phyloP scores from a whole-genome alignment of 1,284 basidiomycete genomes.

The Rugosomyces carneus region DNA sequence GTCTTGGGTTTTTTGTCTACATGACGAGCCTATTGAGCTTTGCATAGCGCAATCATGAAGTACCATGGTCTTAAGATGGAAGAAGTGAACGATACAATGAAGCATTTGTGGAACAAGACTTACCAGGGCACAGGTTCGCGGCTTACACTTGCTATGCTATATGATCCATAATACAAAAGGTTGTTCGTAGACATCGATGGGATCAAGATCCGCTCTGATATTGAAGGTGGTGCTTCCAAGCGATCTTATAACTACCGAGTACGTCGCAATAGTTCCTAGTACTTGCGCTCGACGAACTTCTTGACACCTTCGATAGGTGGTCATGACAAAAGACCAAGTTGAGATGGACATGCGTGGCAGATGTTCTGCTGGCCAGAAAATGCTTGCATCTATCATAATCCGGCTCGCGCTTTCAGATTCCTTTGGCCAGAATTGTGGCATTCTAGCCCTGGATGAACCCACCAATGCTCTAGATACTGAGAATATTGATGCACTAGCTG shows the following conservation, averaged over 20 bases:
- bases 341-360: conserved; percentile 99
- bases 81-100: conserved; percentile 97
- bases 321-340: conserved; percentile 98
- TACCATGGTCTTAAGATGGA: conserved; percentile 99
- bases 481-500: conserved; percentile 93
- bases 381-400: conserved; percentile 98
- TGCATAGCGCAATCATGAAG: conserved; percentile 87
- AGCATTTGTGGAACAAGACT: conserved; percentile 96
- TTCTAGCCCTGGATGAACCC: conserved; percentile 95
- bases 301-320: conserved; percentile 55
- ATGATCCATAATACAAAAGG: conserved; percentile 12
- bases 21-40: conserved; percentile 12
- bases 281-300: conserved; percentile 13
- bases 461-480: conserved; percentile 97
- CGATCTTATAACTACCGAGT: conserved; percentile 99
- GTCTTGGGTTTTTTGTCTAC: conserved; percentile 19
- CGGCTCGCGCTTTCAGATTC: conserved; percentile 96
- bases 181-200: conserved; percentile 83
- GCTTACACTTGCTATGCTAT: neutral
- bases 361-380: conserved; percentile 98
- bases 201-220: conserved; percentile 92
- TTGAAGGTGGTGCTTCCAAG: conserved; percentile 80
- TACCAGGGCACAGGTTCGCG: conserved; percentile 92
- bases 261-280: conserved; percentile 24
- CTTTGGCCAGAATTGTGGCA: conserved; percentile 96